A percentile compares a stretch with the other conserved stretches of the same genome.
Evolutionary conservation across 2,329 filamentous ascomycete genomes (phyloP).

Genomic region (Hypoxylon sp.): DNA sequence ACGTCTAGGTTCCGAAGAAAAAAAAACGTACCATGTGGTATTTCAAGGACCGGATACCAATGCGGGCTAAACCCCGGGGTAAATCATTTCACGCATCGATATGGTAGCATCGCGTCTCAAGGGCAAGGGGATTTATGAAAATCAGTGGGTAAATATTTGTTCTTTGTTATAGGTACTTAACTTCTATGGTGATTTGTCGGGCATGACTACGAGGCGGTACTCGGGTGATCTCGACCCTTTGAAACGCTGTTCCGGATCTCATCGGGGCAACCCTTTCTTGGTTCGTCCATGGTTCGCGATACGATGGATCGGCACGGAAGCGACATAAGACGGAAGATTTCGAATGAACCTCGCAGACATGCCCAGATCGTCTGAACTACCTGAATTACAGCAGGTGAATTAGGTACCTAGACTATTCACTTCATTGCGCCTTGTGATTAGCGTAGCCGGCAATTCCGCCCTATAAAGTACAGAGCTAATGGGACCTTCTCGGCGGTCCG

Average conservation of each 20-base stretch:
- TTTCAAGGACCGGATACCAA: slow-evolving; percentile 2
- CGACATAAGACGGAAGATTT: no score
- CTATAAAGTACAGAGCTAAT: neutral
- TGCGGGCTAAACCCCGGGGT: slow-evolving; percentile 2
- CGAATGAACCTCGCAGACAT: no score
- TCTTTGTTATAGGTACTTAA: neutral
- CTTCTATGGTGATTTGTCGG: slow-evolving; percentile 11
- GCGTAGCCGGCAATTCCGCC: no score
- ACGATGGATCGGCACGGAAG: no score
- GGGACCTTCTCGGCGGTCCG: slow-evolving; percentile 10
- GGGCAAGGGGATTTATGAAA: neutral
- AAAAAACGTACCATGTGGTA: neutral
- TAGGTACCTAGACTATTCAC: neutral
- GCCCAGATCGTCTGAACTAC: no score
- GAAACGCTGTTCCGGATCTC: slow-evolving; percentile 1
- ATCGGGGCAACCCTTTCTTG: no score
- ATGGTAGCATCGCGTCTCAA: slow-evolving; percentile 9
- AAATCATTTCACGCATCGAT: slow-evolving; percentile 4
- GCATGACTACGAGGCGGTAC: slow-evolving; percentile 22
- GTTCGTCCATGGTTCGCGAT: no score
- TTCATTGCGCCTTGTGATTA: neutral
- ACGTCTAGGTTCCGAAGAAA: no score
- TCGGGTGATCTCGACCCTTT: slow-evolving; percentile 12
- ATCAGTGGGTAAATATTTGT: slow-evolving; percentile 1
- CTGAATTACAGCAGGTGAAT: no score